Conservation (phyloP, 495 filamentous ascomycete genomes). For the Aspergillus nanangensis region DNA sequence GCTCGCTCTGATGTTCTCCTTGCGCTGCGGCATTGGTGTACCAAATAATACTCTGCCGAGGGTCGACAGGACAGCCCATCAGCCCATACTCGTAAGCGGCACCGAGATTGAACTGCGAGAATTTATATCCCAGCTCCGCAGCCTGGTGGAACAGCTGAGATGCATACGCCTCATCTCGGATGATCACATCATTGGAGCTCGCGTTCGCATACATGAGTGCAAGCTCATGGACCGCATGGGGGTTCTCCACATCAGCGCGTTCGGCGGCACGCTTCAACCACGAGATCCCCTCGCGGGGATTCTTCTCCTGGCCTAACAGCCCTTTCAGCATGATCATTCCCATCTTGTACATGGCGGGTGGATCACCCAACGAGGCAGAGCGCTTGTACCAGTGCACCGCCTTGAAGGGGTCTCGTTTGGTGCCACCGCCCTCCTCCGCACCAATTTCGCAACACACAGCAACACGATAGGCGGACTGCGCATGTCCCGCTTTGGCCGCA, state of each 20-base stretch:
- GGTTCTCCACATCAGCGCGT: slow-evolving; percentile 81
- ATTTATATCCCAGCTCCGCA: slow-evolving; percentile 90
- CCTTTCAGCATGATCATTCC: slow-evolving; percentile 94
- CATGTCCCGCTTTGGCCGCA: slow-evolving; percentile 83
- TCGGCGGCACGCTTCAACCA: slow-evolving; percentile 95
- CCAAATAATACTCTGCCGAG: slow-evolving; percentile 81
- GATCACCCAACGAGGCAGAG: slow-evolving; percentile 82
- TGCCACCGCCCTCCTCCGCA: slow-evolving; percentile 89
- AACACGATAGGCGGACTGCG: slow-evolving; percentile 84
- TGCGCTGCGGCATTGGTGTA: slow-evolving; percentile 89
- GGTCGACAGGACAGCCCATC: slow-evolving; percentile 76
- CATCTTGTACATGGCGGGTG: slow-evolving; percentile 96
- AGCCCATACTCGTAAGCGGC: slow-evolving; percentile 86
- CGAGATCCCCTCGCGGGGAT: slow-evolving; percentile 75
- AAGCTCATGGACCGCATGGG: slow-evolving; percentile 92
- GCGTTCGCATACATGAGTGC: slow-evolving; percentile 78
- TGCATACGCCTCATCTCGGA: slow-evolving; percentile 77
- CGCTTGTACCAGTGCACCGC: slow-evolving; percentile 98
- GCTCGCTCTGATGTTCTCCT: slow-evolving; percentile 90
- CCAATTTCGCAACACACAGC: slow-evolving; percentile 98
- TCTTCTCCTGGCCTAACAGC: slow-evolving; percentile 83
- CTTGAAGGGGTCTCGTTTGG: slow-evolving; percentile 83
- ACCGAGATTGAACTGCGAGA: slow-evolving; percentile 87
- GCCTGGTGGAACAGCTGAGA: slow-evolving; percentile 76
- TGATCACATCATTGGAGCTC: slow-evolving; percentile 60